Conservation (phyloP, 768 basidiomycete genomes). For the Cytidiella melzeri region DNA sequence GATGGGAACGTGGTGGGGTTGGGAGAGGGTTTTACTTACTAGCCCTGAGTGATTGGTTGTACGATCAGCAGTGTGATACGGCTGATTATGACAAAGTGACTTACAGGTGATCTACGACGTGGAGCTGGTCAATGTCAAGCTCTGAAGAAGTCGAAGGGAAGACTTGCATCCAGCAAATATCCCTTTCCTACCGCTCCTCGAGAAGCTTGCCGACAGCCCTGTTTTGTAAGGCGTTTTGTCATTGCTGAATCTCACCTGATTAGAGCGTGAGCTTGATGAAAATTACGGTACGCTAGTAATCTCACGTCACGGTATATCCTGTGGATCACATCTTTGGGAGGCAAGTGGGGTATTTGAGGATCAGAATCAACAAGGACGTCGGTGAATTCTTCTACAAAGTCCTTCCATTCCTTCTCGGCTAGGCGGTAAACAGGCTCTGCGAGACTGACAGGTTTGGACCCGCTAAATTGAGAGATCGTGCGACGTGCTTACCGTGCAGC, state of each 20-base stretch:
- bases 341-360: conserved; percentile 78
- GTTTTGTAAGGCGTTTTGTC: conserved; percentile 96
- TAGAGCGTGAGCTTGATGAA: not conserved
- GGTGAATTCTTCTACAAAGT: conserved; percentile 71
- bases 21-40: not conserved
- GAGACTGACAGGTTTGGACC: not conserved
- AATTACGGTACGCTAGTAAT: not conserved
- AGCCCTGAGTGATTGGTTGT: not conserved
- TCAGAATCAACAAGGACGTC: conserved; percentile 66
- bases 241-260: conserved; percentile 80
- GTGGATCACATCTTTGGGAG: conserved; percentile 88
- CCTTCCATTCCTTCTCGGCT: conserved; percentile 87
- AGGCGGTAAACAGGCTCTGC: conserved; percentile 73
- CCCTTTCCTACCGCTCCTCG: conserved; percentile 85
- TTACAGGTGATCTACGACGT: conserved; percentile 60
- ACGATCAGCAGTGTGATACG: not conserved
- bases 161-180: conserved; percentile 80
- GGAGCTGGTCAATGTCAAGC: not conserved
- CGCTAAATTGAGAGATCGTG: no score
- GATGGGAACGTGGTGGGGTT: not conserved
- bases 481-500: conserved; percentile 58
- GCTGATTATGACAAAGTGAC: conserved; percentile 15
- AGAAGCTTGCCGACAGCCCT: conserved; percentile 76
- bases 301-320: conserved; percentile 87
- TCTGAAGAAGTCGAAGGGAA: not conserved